These are phyloP conservation scores for Lipomyces orientalis DNA, from an alignment of 805 yeast genomes.

Conservation along the genomic window DNA sequence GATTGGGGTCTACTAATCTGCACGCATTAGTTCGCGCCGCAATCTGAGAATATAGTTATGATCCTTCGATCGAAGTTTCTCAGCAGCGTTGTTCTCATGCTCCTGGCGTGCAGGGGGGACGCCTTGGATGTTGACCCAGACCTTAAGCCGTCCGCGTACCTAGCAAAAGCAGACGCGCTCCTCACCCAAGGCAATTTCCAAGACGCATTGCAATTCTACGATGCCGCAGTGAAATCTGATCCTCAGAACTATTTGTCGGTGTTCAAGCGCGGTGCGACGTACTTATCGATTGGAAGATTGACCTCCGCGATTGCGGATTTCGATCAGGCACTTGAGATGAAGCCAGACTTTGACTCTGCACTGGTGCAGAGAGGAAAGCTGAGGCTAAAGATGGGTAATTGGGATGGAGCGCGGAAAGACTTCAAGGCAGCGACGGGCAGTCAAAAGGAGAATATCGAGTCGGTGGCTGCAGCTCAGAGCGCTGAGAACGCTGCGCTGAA, in stretches of 20 bases:
- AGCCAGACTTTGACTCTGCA: slow-evolving; percentile 47
- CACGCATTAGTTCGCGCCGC: neutral
- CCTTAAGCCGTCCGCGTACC: slow-evolving; percentile 18
- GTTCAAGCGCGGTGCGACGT: slow-evolving; percentile 49
- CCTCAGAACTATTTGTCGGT: slow-evolving; percentile 43
- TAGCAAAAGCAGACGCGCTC: slow-evolving; percentile 33
- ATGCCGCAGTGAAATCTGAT: slow-evolving; percentile 41
- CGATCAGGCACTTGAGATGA: slow-evolving; percentile 43
- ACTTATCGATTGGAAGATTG: slow-evolving; percentile 46
- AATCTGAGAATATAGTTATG: neutral
- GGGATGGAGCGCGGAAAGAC: slow-evolving; percentile 35
- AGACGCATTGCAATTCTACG: slow-evolving; percentile 38
- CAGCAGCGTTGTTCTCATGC: neutral
- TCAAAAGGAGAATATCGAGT: slow-evolving; percentile 34
- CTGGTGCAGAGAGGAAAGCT: slow-evolving; percentile 45
- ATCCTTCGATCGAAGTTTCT: slow-evolving; percentile 1
- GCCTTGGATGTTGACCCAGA: slow-evolving; percentile 4
- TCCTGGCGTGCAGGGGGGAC: neutral
- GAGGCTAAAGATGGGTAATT: slow-evolving; percentile 44
- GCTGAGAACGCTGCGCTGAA: slow-evolving; percentile 32
- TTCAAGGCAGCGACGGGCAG: slow-evolving; percentile 37
- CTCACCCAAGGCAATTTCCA: slow-evolving; percentile 31
- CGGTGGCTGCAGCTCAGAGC: slow-evolving; percentile 28
- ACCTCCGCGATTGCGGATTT: slow-evolving; percentile 48
- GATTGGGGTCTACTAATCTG: neutral